Base-by-base conservation (phyloP, 495 filamentous ascomycete genomes). In the Patellaria atrata region DNA sequence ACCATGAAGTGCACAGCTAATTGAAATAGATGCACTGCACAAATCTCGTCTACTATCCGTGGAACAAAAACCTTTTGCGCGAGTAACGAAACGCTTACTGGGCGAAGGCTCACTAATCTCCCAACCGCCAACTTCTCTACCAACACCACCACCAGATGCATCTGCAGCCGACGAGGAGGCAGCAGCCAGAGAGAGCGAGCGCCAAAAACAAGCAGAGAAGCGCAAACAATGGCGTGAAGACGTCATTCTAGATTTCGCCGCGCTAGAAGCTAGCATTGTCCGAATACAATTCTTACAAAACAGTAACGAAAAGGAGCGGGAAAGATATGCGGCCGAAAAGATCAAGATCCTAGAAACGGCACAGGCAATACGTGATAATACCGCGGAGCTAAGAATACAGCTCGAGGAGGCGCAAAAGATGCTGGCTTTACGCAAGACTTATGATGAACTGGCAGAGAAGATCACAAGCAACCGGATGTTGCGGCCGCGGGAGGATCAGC, bases 31-130 rank as follows among this genome's bases (percentile, higher is more conserved):
- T 56, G 72, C 81, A 27, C 75, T 94, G 18, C 86, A 94, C 66
- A 91, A 86, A 53, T 12, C 72, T 22, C 89, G 89, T 16, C 82
- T 94, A 15, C 70, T 96, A 22, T 77, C 75, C 45, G 79, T 94
- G 44, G 89, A 97, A 66, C 79, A 91, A 51, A 84, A 83, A 33
- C 83, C 84, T 2, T 94, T 87, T 70, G 80, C 82, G 55, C 82
- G 87, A 31, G 71, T 97, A 33, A 76, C 79, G 7, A 83, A 83
- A 59, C 75, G 81, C 26, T 70, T 93, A 8, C 61, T 78, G 17
- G 65, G 71, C 20, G 65, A 80, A 4, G 64, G 75, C 31, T 70
- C 74, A 2, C 60, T 81, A 19, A 56, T 70, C 12, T 57, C 61
- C 33, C 58, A 61, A 6, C 63, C 64, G 22, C 59, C 60, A 20